Conservation (phyloP, 2,329 filamentous ascomycete genomes). For the Pseudopithomyces chartarum region DNA sequence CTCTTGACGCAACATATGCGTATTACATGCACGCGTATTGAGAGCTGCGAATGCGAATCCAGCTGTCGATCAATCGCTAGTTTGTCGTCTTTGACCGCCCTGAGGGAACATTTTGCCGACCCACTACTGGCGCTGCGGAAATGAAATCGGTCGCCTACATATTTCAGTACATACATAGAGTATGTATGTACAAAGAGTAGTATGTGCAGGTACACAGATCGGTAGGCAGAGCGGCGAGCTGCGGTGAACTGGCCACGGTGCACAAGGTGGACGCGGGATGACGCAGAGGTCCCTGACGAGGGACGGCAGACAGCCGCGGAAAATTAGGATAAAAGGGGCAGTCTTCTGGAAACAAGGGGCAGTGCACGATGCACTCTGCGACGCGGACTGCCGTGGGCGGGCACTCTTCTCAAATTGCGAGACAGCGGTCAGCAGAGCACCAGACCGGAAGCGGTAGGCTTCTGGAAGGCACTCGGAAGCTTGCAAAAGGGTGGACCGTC, state of each 20-base stretch:
- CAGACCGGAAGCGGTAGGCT: conserved; percentile 29
- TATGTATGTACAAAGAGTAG: too few species aligned
- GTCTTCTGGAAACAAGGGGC: conserved; percentile 44
- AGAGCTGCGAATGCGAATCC: neutral
- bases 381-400: conserved; percentile 23
- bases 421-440: conserved; percentile 11
- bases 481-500: conserved; percentile 30
- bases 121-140: too few species aligned
- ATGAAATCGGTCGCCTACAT: too few species aligned
- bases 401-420: conserved; percentile 42
- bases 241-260: conserved; percentile 13
- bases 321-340: conserved; percentile 38
- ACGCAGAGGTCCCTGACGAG: conserved; percentile 11
- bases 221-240: too few species aligned
- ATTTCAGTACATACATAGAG: too few species aligned
- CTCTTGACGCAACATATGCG: neutral
- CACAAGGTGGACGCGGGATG: conserved; percentile 18
- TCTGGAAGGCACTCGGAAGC: conserved; percentile 39
- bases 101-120: neutral
- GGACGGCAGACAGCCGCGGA: conserved; percentile 20
- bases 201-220: too few species aligned
- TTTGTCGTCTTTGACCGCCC: neutral
- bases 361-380: conserved; percentile 32
- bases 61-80: neutral
- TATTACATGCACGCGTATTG: neutral